Percentiles rank a stretch among this genome's conserved stretches.
These are phyloP conservation scores for Neocucurbitaria cava DNA, from an alignment of 2,329 filamentous ascomycete species.

Conservation along the genomic window DNA sequence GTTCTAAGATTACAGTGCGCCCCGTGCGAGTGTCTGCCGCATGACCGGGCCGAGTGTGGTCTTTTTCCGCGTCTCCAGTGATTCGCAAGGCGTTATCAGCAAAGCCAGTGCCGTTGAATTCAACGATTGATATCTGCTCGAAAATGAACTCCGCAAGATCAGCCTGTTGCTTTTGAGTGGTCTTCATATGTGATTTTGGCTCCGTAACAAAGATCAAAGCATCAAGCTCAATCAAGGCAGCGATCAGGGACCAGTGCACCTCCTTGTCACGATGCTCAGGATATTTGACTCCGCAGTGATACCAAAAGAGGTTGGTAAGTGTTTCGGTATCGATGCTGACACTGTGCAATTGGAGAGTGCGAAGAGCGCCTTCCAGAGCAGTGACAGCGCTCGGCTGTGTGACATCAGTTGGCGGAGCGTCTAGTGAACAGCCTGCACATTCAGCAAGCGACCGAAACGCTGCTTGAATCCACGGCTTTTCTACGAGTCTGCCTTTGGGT, in stretches of 20 bases:
- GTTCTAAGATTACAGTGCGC: conserved; percentile 13
- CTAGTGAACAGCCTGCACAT: conserved; percentile 41
- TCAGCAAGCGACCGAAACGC: conserved; percentile 48
- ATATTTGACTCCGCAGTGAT: conserved; percentile 42
- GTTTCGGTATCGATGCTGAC: conserved; percentile 36
- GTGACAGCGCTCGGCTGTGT: conserved; percentile 26
- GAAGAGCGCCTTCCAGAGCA: conserved; percentile 34
- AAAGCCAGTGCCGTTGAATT: conserved; percentile 18
- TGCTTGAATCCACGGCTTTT: conserved; percentile 55
- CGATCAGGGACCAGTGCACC: conserved; percentile 41
- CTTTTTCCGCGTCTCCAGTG: background rate
- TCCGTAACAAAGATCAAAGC: conserved; percentile 40
- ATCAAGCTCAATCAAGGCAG: conserved; percentile 43
- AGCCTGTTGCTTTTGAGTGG: conserved; percentile 17
- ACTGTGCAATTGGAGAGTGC: conserved; percentile 30
- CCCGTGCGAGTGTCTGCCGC: background rate
- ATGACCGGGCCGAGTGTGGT: background rate
- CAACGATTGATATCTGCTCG: conserved; percentile 32
- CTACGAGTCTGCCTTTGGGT: conserved; percentile 48
- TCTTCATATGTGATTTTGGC: conserved; percentile 17
- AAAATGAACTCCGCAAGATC: conserved; percentile 41
- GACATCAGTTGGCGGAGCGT: conserved; percentile 27
- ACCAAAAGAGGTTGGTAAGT: conserved; percentile 44
- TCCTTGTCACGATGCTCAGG: conserved; percentile 23
- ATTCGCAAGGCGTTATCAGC: conserved; percentile 2